These are phyloP conservation scores for Colletotrichum eremochloae DNA, from an alignment of 2,329 filamentous ascomycete genomes.

Conservation along the genomic window DNA sequence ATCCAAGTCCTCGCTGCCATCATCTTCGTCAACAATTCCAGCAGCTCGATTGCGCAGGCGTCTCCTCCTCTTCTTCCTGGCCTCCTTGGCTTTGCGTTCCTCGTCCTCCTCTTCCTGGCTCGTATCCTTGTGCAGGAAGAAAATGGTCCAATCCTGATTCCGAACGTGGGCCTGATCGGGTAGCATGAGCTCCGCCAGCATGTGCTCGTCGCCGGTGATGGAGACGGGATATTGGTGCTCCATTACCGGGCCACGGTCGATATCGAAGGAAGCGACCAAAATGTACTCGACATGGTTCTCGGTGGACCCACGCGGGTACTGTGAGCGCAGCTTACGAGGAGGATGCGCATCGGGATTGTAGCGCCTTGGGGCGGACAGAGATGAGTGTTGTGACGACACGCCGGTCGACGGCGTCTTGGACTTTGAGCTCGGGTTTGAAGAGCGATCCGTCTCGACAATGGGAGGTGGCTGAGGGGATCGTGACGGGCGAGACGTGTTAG, in stretches of 20 bases:
- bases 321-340: slow-evolving; percentile 73
- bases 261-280: slow-evolving; percentile 95
- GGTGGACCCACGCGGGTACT: slow-evolving; percentile 78
- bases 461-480: slow-evolving; percentile 66
- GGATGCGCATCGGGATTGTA: slow-evolving; percentile 65
- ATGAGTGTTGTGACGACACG: slow-evolving; percentile 71
- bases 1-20: slow-evolving; percentile 64
- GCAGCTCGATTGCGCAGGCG: slow-evolving; percentile 65
- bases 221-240: slow-evolving; percentile 96
- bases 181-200: slow-evolving; percentile 98
- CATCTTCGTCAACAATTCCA: slow-evolving; percentile 62
- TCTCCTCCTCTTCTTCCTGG: slow-evolving; percentile 64
- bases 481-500: slow-evolving; percentile 64
- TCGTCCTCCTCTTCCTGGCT: slow-evolving; percentile 85
- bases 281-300: slow-evolving; percentile 99
- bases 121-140: slow-evolving; percentile 97
- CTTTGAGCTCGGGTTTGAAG: slow-evolving; percentile 70
- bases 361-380: slow-evolving; percentile 66
- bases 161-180: slow-evolving; percentile 96
- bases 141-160: slow-evolving; percentile 98
- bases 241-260: slow-evolving; percentile 96
- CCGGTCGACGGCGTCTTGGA: slow-evolving; percentile 71
- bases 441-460: slow-evolving; percentile 65
- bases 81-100: slow-evolving; percentile 70
- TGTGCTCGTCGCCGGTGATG: slow-evolving; percentile 97